Evolutionary conservation across 2,329 filamentous ascomycete species (phyloP), one percentile per base, ranked within the genome.

Genomic region (Aspergillus phoenicis): DNA sequence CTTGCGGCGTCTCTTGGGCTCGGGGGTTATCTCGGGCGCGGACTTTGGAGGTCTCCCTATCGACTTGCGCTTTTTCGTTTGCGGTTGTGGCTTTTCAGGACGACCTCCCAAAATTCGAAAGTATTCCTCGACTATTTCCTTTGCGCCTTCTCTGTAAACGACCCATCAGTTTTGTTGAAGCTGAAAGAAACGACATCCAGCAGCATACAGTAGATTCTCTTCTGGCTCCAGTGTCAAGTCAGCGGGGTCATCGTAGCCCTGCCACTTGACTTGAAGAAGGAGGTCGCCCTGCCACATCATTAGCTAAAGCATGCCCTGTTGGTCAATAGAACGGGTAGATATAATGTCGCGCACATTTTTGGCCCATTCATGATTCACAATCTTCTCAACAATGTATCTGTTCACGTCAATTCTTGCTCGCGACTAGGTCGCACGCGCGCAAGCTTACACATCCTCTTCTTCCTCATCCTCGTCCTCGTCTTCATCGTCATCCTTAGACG

Each of bases 171-270:
- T 60, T 60, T 45, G 33, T 43, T 20, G 41, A 33, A 15, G 10
- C 8, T 17, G 15, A 15, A 2, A 5, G 26, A 15, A 17, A 7
- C 11, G 22, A 49, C 15, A 17, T 49, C 43, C 15, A 20, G 13
- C 26, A 61, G 51, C 77, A 59, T 73, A 80, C 74, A 78, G 52
- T 4, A 81, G 67, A 51, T 80, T 78, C 6, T 77, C 74, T 66
- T 82, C 80, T 1, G 79, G 79, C 60, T 83, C 81, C 67, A 75
- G 68, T 2, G 81, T 83, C 56, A 75, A 71, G 51, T 83, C 80
- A n/a, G 68, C 64, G 2, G 74, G 72, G 5, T 78, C 68, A 2
- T 78, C 73, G 56, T 81, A 83, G 5, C 78, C 80, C 62, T 78
- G 77, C 81, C 81, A 83, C 66, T 82, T 82, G 30, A 82, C 78